These are phyloP conservation scores for Trichoderma aggressivum DNA, from an alignment of 2,329 filamentous ascomycete species.

Conservation along the genomic window DNA sequence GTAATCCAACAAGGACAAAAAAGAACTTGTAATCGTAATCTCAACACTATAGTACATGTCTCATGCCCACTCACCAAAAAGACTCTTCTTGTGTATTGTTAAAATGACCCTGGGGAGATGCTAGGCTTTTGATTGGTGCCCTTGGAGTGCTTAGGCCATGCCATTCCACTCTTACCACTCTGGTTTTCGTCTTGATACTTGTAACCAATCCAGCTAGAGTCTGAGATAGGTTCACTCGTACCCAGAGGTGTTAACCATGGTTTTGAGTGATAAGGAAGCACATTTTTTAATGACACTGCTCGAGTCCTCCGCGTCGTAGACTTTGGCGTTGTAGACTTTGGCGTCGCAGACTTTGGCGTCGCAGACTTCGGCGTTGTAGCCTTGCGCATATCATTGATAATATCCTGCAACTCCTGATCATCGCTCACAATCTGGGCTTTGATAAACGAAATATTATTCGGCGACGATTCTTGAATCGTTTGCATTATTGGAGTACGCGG, in stretches of 20 bases:
- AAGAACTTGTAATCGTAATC: neutral
- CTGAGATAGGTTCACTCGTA: constrained; percentile 10
- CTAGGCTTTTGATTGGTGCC: neutral
- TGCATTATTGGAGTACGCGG: constrained; percentile 79
- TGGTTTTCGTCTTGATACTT: neutral
- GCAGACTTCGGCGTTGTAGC: constrained; percentile 26
- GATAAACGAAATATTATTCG: constrained; percentile 60
- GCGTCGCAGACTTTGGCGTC: neutral
- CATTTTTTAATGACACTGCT: too few species aligned
- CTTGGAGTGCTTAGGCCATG: too few species aligned
- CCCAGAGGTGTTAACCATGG: constrained; percentile 21
- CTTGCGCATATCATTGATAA: constrained; percentile 61
- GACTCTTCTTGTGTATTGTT: neutral
- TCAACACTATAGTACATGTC: neutral
- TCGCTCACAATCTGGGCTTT: constrained; percentile 77
- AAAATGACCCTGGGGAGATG: neutral
- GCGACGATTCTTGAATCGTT: constrained; percentile 50
- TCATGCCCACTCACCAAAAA: neutral
- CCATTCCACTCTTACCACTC: neutral
- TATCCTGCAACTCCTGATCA: constrained; percentile 69
- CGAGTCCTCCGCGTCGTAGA: too few species aligned
- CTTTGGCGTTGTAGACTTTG: too few species aligned
- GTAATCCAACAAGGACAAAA: neutral
- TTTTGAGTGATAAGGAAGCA: neutral
- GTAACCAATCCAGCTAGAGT: too few species aligned